Conservation (phyloP, 2,329 filamentous ascomycete species). For the Aspergillus calidoustus region DNA sequence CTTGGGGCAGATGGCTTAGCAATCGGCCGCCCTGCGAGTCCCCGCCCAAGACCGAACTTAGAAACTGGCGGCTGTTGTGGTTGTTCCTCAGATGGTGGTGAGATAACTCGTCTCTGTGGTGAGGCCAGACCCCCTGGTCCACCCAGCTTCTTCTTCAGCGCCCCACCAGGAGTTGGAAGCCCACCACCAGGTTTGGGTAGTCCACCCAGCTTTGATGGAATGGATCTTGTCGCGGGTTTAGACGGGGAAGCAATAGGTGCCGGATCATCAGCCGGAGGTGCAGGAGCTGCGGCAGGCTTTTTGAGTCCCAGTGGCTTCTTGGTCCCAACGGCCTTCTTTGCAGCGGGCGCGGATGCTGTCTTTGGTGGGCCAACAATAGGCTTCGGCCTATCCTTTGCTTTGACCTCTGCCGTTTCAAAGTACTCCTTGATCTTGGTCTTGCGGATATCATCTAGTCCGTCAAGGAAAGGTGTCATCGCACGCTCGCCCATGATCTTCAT, state of each 20-base stretch:
- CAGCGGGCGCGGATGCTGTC: conserved; percentile 57
- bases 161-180: conserved; percentile 47
- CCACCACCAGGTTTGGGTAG: conserved; percentile 46
- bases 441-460: conserved; percentile 91
- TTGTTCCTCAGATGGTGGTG: conserved; percentile 52
- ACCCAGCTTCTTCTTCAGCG: conserved; percentile 51
- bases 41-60: conserved; percentile 70
- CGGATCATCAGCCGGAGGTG: conserved; percentile 60
- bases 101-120: conserved; percentile 49
- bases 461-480: conserved; percentile 89
- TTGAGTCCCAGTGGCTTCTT: conserved; percentile 58
- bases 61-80: conserved; percentile 46
- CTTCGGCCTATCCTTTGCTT: conserved; percentile 91
- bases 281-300: conserved; percentile 52
- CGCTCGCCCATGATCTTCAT: conserved; percentile 99
- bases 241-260: conserved; percentile 54
- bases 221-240: conserved; percentile 45
- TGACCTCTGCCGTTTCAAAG: conserved; percentile 79
- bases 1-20: conserved; percentile 66
- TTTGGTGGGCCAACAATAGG: conserved; percentile 66
- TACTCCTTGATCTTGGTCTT: conserved; percentile 97
- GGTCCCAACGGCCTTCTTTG: conserved; percentile 58
- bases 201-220: conserved; percentile 54
- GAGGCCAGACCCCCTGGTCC: conserved; percentile 47
- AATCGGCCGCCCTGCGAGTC: conserved; percentile 83